Conservation (phyloP, 2,329 filamentous ascomycete species). For the Nannizzia gypsea region DNA sequence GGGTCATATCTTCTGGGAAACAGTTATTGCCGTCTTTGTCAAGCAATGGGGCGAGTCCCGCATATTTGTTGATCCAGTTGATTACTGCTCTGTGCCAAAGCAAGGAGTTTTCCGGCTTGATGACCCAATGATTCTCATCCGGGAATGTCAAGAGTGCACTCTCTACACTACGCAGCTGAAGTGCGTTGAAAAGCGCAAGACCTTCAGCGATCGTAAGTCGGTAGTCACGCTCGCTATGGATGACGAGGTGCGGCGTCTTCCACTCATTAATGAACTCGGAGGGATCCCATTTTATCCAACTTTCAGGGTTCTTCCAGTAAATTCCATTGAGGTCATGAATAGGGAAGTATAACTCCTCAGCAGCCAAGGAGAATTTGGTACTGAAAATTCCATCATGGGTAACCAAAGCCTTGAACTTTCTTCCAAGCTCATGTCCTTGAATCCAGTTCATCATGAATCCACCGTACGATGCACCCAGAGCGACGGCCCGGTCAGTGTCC, state of each 20-base stretch:
- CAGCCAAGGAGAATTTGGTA: conserved; percentile 34
- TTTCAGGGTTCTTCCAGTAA: conserved; percentile 39
- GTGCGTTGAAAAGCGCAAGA: conserved; percentile 69
- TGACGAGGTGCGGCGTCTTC: conserved; percentile 77
- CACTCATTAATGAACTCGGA: conserved; percentile 51
- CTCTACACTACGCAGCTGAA: conserved; percentile 63
- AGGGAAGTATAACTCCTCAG: conserved; percentile 46
- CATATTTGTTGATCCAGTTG: conserved; percentile 57
- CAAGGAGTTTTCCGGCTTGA: conserved; percentile 83
- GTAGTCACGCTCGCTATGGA: conserved; percentile 86
- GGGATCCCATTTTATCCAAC: conserved; percentile 49
- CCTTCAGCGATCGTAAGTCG: conserved; percentile 76
- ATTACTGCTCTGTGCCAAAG: conserved; percentile 83
- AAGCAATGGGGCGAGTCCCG: conserved; percentile 25
- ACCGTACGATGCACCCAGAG: conserved; percentile 45
- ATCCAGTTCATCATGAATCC: conserved; percentile 52
- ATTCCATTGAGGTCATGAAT: conserved; percentile 42
- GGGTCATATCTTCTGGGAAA: conserved; percentile 1
- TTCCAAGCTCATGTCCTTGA: conserved; percentile 42
- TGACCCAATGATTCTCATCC: conserved; percentile 69
- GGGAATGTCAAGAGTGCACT: conserved; percentile 73
- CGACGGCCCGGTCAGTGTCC: conserved; percentile 42
- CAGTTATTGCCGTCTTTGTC: conserved; percentile 9
- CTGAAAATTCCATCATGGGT: conserved; percentile 42
- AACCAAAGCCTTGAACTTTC: conserved; percentile 47